Percentiles rank a stretch among this genome's conserved stretches.
These are phyloP conservation scores for Tinospora cordifolia DNA, from an alignment of 164 flowering plant genomes.

Conservation along the genomic window DNA sequence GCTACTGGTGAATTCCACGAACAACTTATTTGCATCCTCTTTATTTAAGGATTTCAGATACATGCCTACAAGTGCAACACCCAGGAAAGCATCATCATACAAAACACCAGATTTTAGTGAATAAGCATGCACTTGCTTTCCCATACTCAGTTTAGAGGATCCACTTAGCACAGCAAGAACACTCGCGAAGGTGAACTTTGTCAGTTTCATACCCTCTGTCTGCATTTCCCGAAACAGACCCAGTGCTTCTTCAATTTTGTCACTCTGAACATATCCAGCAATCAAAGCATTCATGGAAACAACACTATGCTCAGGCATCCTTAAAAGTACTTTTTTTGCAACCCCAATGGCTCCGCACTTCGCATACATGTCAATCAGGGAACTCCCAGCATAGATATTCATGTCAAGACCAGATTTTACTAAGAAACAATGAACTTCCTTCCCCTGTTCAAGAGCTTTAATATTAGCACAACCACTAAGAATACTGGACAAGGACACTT, in stretches of 20 bases:
- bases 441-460: conserved; percentile 43
- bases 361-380: conserved; percentile 81
- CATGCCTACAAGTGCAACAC: conserved; percentile 64
- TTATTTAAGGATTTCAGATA: conserved; percentile 39
- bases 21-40: conserved; percentile 50
- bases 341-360: conserved; percentile 55
- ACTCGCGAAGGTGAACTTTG: conserved; percentile 67
- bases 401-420: conserved; percentile 57
- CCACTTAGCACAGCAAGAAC: conserved; percentile 54
- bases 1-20: conserved; percentile 48
- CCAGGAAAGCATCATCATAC: conserved; percentile 41
- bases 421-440: conserved; percentile 54
- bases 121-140: conserved; percentile 61
- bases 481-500: conserved; percentile 64
- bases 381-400: conserved; percentile 65
- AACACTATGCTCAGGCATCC: conserved; percentile 53
- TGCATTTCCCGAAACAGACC: conserved; percentile 40
- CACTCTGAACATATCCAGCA: conserved; percentile 49
- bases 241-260: conserved; percentile 43
- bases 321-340: conserved; percentile 37
- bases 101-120: conserved; percentile 47
- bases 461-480: conserved; percentile 72
- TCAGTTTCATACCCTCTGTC: conserved; percentile 44
- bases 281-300: conserved; percentile 73
- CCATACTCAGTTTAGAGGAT: conserved; percentile 31